These are phyloP conservation scores for Vicia sativa DNA, from an alignment of 306 rosid genomes.

Conservation along the genomic window DNA sequence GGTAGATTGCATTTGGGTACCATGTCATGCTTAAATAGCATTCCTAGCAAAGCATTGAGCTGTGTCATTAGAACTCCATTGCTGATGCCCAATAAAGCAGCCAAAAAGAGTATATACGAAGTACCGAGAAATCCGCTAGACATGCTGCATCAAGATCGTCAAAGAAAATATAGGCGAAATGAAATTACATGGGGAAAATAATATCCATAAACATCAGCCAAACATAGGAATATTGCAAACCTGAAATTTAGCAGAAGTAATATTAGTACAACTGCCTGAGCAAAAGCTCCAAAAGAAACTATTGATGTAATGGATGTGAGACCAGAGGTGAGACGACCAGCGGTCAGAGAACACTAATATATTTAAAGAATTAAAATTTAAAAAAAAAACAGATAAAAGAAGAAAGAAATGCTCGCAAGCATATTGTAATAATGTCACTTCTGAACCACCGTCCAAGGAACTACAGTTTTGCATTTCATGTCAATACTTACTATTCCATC, in stretches of 20 bases:
- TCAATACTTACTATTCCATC: conserved; percentile 80
- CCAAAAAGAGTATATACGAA: conserved; percentile 67
- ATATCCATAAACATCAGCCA: conserved; percentile 19
- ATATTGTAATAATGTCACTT: too few species aligned
- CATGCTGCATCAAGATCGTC: conserved; percentile 44
- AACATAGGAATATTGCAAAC: conserved; percentile 28
- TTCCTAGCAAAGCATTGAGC: conserved; percentile 81
- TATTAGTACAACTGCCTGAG: conserved; percentile 59
- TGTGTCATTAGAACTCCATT: conserved; percentile 85
- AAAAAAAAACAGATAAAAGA: too few species aligned
- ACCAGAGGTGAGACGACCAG: conserved; percentile 89
- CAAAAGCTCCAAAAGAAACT: conserved; percentile 63
- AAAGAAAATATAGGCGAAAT: conserved; percentile 15
- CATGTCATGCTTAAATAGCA: conserved; percentile 81
- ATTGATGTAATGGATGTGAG: conserved; percentile 71
- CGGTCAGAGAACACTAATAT: conserved; percentile 72
- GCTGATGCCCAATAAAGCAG: conserved; percentile 81
- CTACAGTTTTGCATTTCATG: conserved; percentile 20
- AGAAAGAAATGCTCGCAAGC: too few species aligned
- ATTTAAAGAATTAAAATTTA: conserved; percentile 10
- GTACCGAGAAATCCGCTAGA: conserved; percentile 58
- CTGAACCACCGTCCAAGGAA: not conserved
- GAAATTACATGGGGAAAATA: not conserved
- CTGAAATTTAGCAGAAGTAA: conserved; percentile 61
- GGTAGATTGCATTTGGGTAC: conserved; percentile 40